Evolutionary conservation across 2,329 filamentous ascomycete species (phyloP).

Genomic region (Ophiosphaerella korrae): DNA sequence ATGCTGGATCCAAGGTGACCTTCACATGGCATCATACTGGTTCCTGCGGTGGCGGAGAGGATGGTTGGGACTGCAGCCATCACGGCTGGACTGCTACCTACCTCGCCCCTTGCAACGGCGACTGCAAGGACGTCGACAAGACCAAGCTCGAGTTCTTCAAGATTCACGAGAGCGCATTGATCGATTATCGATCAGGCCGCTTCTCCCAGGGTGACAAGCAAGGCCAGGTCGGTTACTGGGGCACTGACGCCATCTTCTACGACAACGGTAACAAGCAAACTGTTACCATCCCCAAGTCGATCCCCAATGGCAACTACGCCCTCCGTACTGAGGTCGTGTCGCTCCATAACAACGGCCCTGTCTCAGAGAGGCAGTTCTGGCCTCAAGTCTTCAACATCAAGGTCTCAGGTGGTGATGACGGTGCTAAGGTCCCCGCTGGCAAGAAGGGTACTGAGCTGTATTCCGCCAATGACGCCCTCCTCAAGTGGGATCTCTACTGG

Average conservation of each 20-base stretch:
- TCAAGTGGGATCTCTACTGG: conserved; percentile 38
- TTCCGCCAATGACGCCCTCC: conserved; percentile 29
- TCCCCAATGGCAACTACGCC: conserved; percentile 43
- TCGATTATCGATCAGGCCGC: conserved; percentile 35
- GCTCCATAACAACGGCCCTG: conserved; percentile 42
- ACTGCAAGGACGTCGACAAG: conserved; percentile 39
- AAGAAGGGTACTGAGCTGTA: conserved; percentile 41
- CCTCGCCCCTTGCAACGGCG: conserved; percentile 40
- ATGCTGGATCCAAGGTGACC: conserved; percentile 36
- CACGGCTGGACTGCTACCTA: conserved; percentile 42
- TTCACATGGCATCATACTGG: conserved; percentile 41
- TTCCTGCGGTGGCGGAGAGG: conserved; percentile 26
- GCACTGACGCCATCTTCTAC: conserved; percentile 43
- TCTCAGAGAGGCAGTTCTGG: conserved; percentile 42
- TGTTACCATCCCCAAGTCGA: conserved; percentile 38
- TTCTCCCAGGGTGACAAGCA: conserved; percentile 25
- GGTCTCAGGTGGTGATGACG: conserved; percentile 36
- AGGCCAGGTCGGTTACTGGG: conserved; percentile 38
- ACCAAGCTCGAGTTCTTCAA: conserved; percentile 42
- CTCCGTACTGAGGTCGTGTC: conserved; percentile 43
- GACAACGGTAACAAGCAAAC: conserved; percentile 37
- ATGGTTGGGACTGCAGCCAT: conserved; percentile 42
- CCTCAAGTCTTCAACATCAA: conserved; percentile 45
- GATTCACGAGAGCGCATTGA: conserved; percentile 36
- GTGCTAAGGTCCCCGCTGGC: conserved; percentile 28